phyloP scores from a whole-genome alignment of 2,329 filamentous ascomycete species.

The Daldinia sp. region DNA sequence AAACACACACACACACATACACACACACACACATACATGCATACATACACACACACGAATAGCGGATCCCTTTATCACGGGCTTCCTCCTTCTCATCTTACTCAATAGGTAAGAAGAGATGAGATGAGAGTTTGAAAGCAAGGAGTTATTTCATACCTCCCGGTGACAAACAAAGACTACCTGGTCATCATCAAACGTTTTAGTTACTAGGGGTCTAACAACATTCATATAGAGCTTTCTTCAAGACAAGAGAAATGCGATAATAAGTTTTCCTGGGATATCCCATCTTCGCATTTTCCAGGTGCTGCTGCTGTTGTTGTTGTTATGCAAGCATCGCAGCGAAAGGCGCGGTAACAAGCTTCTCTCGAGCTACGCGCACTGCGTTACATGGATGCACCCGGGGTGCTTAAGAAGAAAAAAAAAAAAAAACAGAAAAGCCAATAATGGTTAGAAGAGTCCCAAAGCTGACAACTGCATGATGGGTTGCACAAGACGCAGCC shows the following conservation, averaged over 20 bases:
- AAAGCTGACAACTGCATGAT: conserved; percentile 45
- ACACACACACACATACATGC: no score
- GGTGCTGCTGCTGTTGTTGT: conserved; percentile 9
- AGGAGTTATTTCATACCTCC: conserved; percentile 21
- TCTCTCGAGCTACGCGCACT: conserved; percentile 22
- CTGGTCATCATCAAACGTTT: background rate
- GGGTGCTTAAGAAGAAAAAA: conserved; percentile 23
- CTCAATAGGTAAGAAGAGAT: conserved; percentile 22
- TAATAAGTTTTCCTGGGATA: conserved; percentile 28
- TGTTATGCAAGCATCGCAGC: conserved; percentile 33
- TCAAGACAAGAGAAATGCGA: background rate
- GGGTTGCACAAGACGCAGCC: conserved; percentile 44
- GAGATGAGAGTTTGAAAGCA: conserved; percentile 10
- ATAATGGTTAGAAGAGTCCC: conserved; percentile 37
- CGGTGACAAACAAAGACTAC: conserved; percentile 24
- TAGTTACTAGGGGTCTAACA: background rate
- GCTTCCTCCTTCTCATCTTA: conserved; percentile 18
- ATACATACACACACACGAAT: background rate
- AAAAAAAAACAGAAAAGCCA: conserved; percentile 20
- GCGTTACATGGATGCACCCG: conserved; percentile 41
- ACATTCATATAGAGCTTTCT: background rate
- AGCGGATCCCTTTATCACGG: conserved; percentile 14
- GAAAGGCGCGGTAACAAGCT: conserved; percentile 39
- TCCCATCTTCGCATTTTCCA: conserved; percentile 20
- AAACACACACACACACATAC: background rate